Percentiles rank a stretch among this genome's conserved stretches.
Conservation (phyloP, 805 yeast species). For the Starmerella bacillaris region DNA sequence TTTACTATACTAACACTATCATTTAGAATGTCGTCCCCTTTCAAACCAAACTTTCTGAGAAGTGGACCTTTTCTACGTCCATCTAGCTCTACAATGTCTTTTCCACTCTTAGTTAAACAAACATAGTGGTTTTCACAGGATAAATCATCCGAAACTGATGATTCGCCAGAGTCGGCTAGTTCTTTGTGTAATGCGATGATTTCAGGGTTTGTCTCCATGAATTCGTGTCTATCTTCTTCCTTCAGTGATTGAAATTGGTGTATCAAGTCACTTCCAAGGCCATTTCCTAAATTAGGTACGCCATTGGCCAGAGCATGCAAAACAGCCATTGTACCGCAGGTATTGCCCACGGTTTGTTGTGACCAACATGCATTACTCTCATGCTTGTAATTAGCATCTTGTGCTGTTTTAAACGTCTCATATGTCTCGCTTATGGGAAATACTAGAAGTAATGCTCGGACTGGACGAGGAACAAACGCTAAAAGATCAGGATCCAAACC, state of each 20-base stretch:
- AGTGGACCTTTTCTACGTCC: constrained; percentile 72
- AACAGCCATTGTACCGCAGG: constrained; percentile 84
- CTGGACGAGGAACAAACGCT: constrained; percentile 67
- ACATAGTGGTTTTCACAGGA: constrained; percentile 64
- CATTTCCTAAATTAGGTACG: constrained; percentile 16
- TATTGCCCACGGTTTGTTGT: constrained; percentile 67
- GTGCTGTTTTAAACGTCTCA: constrained; percentile 32
- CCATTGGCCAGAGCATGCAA: constrained; percentile 40
- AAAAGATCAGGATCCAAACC: constrained; percentile 75
- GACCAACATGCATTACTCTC: constrained; percentile 44
- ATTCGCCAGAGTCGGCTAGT: constrained; percentile 25
- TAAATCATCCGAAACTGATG: constrained; percentile 28
- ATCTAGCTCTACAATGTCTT: constrained; percentile 64
- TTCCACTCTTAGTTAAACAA: constrained; percentile 38
- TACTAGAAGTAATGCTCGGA: constrained; percentile 52
- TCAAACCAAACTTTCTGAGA: constrained; percentile 23
- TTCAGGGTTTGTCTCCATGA: constrained; percentile 28
- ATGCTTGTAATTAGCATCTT: constrained; percentile 23
- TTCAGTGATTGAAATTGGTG: constrained; percentile 16
- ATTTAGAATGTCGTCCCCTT: constrained; percentile 29
- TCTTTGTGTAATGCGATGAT: constrained; percentile 27
- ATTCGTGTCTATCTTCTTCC: constrained; percentile 25
- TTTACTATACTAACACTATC: constrained; percentile 38
- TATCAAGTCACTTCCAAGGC: constrained; percentile 19
- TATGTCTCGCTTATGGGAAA: constrained; percentile 59